These are phyloP conservation scores for Fusarium nanum DNA, from an alignment of 2,329 filamentous ascomycete genomes.

Conservation along the genomic window DNA sequence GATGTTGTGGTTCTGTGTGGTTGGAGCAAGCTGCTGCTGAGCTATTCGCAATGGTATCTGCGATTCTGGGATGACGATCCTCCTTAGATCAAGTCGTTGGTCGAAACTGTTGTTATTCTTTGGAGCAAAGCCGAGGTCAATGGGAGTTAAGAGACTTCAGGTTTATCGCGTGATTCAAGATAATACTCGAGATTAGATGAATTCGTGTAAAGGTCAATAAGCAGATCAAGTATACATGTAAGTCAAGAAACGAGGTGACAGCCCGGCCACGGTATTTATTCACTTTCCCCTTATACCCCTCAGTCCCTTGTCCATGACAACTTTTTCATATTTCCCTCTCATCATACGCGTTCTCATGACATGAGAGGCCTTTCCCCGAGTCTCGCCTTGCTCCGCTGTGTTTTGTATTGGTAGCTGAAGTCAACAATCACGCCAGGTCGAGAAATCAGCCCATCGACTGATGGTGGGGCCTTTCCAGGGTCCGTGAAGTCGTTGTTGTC, in stretches of 20 bases:
- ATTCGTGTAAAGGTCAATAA: neutral
- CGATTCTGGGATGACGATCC: neutral
- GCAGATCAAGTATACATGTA: conserved; percentile 22
- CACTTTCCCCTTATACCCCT: conserved; percentile 15
- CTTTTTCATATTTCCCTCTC: conserved; percentile 11
- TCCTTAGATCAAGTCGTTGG: neutral
- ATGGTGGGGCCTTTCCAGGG: conserved; percentile 45
- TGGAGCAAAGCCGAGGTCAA: neutral
- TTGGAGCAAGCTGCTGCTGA: neutral
- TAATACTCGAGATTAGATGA: neutral
- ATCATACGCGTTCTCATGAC: conserved; percentile 26
- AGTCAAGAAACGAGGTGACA: conserved; percentile 12
- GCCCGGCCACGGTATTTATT: conserved; percentile 43
- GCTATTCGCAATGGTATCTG: neutral
- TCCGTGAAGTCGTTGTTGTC: conserved; percentile 36
- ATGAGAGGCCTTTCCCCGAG: conserved; percentile 36
- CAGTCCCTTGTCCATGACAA: conserved; percentile 26
- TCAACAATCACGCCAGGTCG: conserved; percentile 48
- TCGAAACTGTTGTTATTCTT: neutral
- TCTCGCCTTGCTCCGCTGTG: conserved; percentile 47
- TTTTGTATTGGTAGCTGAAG: conserved; percentile 26
- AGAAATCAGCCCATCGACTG: conserved; percentile 47
- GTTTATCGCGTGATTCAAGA: neutral
- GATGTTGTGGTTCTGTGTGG: neutral
- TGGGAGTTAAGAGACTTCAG: conserved; percentile 2